A percentile compares a stretch with the other conserved stretches of the same genome.
Evolutionary conservation across 208 protist genomes (phyloP).

Genomic region (Phytomonas francai): DNA sequence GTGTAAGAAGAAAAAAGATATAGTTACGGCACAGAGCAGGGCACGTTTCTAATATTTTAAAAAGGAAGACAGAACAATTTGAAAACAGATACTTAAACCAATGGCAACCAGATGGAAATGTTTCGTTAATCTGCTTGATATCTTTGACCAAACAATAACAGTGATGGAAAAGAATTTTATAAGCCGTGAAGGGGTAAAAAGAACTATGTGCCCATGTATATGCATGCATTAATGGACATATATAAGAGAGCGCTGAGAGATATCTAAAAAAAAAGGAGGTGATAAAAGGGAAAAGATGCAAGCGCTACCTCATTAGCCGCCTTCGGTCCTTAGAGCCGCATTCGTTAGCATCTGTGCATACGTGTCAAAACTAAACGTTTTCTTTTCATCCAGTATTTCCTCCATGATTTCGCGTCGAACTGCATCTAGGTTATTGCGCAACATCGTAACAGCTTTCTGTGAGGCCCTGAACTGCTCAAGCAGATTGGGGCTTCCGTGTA

Average conservation of each 20-base stretch:
- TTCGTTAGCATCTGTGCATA: conserved; percentile 3
- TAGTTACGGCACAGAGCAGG: not conserved
- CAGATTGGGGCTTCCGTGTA: conserved; percentile 7
- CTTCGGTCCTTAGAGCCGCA: not conserved
- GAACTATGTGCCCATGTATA: not conserved
- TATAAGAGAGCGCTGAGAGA: not conserved
- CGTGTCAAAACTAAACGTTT: conserved; percentile 14
- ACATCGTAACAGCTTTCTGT: conserved; percentile 7
- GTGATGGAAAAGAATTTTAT: not conserved
- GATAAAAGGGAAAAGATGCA: not conserved
- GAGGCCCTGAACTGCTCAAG: conserved; percentile 22
- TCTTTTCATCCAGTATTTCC: conserved; percentile 9
- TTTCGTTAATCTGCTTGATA: not conserved
- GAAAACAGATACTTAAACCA: not conserved
- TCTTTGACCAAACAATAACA: not conserved
- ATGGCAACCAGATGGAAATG: not conserved
- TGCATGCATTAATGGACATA: not conserved
- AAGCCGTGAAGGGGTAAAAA: not conserved
- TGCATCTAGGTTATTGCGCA: conserved; percentile 14
- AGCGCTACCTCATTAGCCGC: not conserved
- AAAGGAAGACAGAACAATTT: not conserved
- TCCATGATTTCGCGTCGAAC: conserved; percentile 16
- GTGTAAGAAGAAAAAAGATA: not conserved
- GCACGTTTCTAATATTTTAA: not conserved
- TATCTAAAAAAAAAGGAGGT: not conserved